Evolutionary conservation across 148 eudicot genomes (phyloP).

Genomic region (Fallopia convolvulus): DNA sequence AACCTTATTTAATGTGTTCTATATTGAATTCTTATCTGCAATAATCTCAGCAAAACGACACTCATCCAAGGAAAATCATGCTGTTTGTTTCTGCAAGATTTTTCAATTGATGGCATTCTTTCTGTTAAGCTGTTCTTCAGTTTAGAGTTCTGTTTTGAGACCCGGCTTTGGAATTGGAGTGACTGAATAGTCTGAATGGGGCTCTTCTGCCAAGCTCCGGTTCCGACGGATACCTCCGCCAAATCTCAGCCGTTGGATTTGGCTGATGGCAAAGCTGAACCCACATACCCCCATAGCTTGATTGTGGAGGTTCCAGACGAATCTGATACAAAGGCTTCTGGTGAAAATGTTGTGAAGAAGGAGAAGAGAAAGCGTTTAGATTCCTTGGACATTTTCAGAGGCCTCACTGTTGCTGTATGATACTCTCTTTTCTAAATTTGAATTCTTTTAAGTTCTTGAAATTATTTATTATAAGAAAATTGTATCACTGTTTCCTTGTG

Average conservation of each 20-base stretch:
- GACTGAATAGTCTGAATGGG: not conserved
- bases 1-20: not conserved
- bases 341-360: not conserved
- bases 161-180: not conserved
- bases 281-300: not conserved
- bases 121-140: not conserved
- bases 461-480: not conserved
- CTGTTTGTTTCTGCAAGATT: not conserved
- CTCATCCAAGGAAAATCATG: not conserved
- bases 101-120: not conserved
- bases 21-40: not conserved
- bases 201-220: not conserved
- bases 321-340: not conserved
- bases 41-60: not conserved
- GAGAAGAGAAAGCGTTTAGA: conserved; percentile 42
- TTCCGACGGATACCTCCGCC: not conserved
- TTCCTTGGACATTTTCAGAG: conserved; percentile 83
- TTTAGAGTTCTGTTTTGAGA: not conserved
- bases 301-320: not conserved
- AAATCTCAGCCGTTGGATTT: not conserved
- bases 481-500: not conserved
- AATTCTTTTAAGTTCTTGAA: not conserved
- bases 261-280: conserved; percentile 1
- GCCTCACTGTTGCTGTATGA: conserved; percentile 74
- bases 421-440: not conserved